phyloP scores from a whole-genome alignment of 805 yeast genomes.

The Wickerhamiella nectarea region DNA sequence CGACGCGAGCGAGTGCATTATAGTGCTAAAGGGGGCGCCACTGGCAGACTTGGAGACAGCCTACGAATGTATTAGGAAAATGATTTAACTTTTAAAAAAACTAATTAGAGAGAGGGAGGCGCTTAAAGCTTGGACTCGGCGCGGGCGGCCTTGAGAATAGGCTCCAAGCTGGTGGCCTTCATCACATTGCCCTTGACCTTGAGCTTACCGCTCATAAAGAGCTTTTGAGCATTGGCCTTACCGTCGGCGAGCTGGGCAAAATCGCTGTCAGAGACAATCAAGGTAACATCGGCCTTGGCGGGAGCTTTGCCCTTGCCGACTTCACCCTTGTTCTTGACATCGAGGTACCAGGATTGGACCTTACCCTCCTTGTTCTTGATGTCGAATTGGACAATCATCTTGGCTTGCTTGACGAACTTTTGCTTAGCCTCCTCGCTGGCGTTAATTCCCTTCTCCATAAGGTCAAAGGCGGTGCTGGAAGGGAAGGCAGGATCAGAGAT shows the following conservation, averaged over 20 bases:
- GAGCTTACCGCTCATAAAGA: constrained; percentile 72
- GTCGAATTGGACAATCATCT: constrained; percentile 52
- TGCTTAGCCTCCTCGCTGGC: constrained; percentile 23
- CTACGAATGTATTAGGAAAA: background rate
- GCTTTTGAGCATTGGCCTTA: constrained; percentile 71
- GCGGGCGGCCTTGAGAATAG: constrained; percentile 45
- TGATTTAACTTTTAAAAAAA: background rate
- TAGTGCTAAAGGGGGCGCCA: constrained; percentile 23
- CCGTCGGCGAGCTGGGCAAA: constrained; percentile 60
- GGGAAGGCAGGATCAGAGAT: constrained; percentile 26
- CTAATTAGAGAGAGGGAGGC: background rate
- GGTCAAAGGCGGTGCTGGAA: constrained; percentile 29
- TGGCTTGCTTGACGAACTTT: constrained; percentile 34
- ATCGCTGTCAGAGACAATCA: constrained; percentile 52
- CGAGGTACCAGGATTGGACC: constrained; percentile 51
- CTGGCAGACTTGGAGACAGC: constrained; percentile 15
- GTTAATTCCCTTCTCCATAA: constrained; percentile 23
- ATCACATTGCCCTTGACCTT: constrained; percentile 82
- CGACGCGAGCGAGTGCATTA: constrained; percentile 23
- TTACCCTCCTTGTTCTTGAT: constrained; percentile 49
- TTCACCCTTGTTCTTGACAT: constrained; percentile 47
- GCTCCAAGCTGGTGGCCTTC: constrained; percentile 72
- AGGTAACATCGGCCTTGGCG: constrained; percentile 44
- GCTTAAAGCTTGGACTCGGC: constrained; percentile 33
- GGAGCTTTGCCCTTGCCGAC: constrained; percentile 32